These are phyloP conservation scores for Aspergillus felis DNA, from an alignment of 2,329 filamentous ascomycete genomes.

Conservation along the genomic window DNA sequence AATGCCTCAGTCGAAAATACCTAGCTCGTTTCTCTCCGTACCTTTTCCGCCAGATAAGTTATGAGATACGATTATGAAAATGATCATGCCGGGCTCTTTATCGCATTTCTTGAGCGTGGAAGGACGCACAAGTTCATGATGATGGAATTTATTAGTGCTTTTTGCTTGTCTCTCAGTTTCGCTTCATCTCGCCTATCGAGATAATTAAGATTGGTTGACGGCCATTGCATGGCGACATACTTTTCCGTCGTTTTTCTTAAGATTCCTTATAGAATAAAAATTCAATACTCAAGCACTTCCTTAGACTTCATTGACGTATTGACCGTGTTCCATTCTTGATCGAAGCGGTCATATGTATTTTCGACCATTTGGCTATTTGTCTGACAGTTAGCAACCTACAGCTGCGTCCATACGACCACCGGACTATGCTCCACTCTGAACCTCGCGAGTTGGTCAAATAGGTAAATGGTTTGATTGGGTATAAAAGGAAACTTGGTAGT, in stretches of 20 bases:
- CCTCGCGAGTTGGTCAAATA: background rate
- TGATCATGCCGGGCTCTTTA: background rate
- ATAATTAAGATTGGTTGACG: background rate
- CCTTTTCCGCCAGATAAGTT: background rate
- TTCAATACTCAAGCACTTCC: background rate
- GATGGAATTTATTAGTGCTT: background rate
- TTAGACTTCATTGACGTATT: too few species aligned
- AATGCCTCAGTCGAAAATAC: background rate
- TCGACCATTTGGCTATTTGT: too few species aligned
- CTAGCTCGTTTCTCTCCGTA: background rate
- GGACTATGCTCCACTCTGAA: too few species aligned
- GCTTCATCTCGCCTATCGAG: background rate
- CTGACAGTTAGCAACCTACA: too few species aligned
- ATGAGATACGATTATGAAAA: background rate
- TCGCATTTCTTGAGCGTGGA: background rate
- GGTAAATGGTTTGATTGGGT: slow-evolving; percentile 11
- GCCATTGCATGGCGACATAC: background rate
- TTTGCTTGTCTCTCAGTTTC: background rate
- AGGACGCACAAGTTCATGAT: background rate
- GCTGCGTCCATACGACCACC: too few species aligned
- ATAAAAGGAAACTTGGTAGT: slow-evolving; percentile 6
- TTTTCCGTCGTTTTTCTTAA: background rate
- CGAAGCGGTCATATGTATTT: too few species aligned
- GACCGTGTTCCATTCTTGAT: too few species aligned
- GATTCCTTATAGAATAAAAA: background rate